Base-by-base conservation (phyloP, 1,139 yeast genomes). In the Kodamaea fungicola region DNA sequence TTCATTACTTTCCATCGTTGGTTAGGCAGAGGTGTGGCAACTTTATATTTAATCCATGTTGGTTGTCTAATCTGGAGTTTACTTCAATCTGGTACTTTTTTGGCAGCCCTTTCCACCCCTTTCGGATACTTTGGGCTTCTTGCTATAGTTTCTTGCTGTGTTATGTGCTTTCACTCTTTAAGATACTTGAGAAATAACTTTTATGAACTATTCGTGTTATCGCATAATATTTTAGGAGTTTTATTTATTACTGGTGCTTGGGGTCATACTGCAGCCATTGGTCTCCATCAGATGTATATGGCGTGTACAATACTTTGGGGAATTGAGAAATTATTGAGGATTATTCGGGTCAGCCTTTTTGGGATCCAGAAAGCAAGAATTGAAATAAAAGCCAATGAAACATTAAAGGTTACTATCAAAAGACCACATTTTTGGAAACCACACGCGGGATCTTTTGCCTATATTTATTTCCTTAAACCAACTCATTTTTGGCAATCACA, bases 401-500 rank as follows among this genome's bases (percentile, higher is more conserved):
- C 54, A 3, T 41, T 53, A 33, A 42, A 43, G 27, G 55, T 53
- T 16, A 36, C 42, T 10, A 44, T 51, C 9, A 41, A 46, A 3
- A 42, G 41, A 10, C 54, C 54, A 3, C 23, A 39, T 2, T 43
- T 39, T 38, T 53, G 57, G 56, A 43, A 33, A 22, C 46, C 56
- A 4, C 30, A 35, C 26, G 49, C 54, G 4, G 44, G 49, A 32
- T 35, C 44, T 10, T 51, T 46, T 40, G 49, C 54, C 2, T 53
- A 41, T 41, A 37, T 54, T 25, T 45, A 50, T 43, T 52, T 54
- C 36, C 34, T 51, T 31, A 40, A 47, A 19, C 49, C 53, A 3
- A 30, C 49, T 2, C 40, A 46, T 31, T 53, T 54, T 42, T 54
- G 55, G 55, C 57, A 53, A 34, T 47, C 57, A 3, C 57, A 53